Percentiles rank a stretch among this genome's conserved stretches.
Conservation (phyloP, 192 early-diverging fungal genomes). For the Coemansia sp. region DNA sequence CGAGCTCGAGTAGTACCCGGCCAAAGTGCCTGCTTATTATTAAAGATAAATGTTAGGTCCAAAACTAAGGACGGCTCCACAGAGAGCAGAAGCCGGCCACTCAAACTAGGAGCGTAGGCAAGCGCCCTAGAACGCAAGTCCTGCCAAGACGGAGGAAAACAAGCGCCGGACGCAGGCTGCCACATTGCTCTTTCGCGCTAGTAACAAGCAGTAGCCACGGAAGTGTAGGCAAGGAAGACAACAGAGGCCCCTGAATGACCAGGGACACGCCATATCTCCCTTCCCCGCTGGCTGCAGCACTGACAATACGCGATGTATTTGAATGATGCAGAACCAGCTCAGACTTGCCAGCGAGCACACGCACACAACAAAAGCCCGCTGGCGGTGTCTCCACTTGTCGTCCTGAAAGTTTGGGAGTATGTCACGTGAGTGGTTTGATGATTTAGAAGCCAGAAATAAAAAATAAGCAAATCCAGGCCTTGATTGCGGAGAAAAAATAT, state of each 20-base stretch:
- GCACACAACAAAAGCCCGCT: neutral
- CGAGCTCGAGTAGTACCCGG: too few species aligned
- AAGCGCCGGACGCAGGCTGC: slow-evolving; percentile 27
- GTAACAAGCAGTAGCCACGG: slow-evolving; percentile 52
- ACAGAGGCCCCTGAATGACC: neutral
- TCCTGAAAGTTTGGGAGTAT: slow-evolving; percentile 14
- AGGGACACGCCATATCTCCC: neutral
- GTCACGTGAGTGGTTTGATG: slow-evolving; percentile 9
- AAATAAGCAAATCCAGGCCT: too few species aligned
- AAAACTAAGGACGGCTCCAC: slow-evolving; percentile 55
- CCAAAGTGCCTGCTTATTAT: too few species aligned
- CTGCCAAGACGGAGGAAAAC: slow-evolving; percentile 49
- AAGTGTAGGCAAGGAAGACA: neutral
- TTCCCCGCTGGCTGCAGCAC: slow-evolving; percentile 27
- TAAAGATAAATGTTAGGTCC: slow-evolving; percentile 37
- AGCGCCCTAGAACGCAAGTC: slow-evolving; percentile 26
- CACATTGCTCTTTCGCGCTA: slow-evolving; percentile 43
- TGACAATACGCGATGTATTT: slow-evolving; percentile 44
- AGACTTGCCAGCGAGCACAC: neutral
- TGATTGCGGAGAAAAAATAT: neutral
- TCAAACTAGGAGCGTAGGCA: slow-evolving; percentile 52
- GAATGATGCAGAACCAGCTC: slow-evolving; percentile 24
- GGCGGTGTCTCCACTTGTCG: neutral
- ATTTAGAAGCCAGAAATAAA: neutral
- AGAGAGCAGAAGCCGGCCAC: slow-evolving; percentile 30